Evolutionary conservation across 345 rosid species (phyloP), one percentile per base, ranked within the genome.

Genomic region (Eutrema yunnanense): DNA sequence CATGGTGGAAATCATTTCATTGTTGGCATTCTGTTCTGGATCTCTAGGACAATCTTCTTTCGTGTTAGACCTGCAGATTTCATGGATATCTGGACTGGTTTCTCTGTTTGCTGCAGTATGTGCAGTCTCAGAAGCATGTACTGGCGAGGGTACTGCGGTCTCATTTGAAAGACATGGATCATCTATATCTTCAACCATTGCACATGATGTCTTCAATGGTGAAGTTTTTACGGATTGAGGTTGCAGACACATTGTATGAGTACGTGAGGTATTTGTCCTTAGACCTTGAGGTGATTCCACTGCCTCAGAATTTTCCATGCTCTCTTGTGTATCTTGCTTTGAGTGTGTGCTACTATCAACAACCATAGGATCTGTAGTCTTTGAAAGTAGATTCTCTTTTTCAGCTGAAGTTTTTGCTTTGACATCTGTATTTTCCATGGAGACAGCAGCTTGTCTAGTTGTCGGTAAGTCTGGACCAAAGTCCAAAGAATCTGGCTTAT

Each of bases 351-450:
- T 54, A 63, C 42, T 77, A 40, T 77, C 83, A 78, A 13, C 56
- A 37, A 40, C 71, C 68, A 57, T 64, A 54, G 67, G 14, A 36
- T 37, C 51, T 48, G 65, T 42, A 48, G 76, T 40, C 72, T 81
- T 81, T 34, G 73, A 73, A 43, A 33, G 68, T 67, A 72, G 75
- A 43, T 63, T 47, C 75, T 78, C 83, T 65, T 41, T 77, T 36
- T 59, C 72, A 58, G 65, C 80, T 69, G 83, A 74, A 62, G 55
- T 66, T 71, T 16, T 73, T 60, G 44, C 77, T 76, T 82, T 71
- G 29, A 26, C 72, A 41, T 75, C 81, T 14, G 55, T 38, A 12
- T 59, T 78, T 50, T 12, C 49, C 67, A 56, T 44, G n/a, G 57
- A 34, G 43, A 68, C 43, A 77, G 69, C 43, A 77, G 69, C 72